Percentiles rank a stretch among this genome's conserved stretches.
Conservation (phyloP, 306 rosid genomes). For the Prunus salicina region DNA sequence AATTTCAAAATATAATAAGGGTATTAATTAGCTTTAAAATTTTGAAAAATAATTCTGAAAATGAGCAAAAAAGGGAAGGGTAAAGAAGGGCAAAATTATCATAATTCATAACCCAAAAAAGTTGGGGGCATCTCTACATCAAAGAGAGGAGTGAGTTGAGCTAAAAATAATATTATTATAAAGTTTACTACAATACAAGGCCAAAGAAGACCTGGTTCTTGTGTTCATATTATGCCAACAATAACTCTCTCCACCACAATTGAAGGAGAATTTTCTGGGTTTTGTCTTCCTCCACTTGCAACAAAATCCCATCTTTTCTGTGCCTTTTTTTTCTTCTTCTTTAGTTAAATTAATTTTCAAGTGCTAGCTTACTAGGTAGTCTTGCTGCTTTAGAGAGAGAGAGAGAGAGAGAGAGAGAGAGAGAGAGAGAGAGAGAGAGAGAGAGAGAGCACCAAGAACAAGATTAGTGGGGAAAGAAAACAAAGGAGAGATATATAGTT, state of each 20-base stretch:
- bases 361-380: neutral
- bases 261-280: slow-evolving; percentile 71
- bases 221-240: slow-evolving; percentile 50
- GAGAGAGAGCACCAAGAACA: neutral
- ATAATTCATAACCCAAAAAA: slow-evolving; percentile 11
- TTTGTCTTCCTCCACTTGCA: slow-evolving; percentile 75
- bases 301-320: slow-evolving; percentile 53
- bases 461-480: slow-evolving; percentile 21
- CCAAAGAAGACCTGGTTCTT: slow-evolving; percentile 39
- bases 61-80: neutral
- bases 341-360: neutral
- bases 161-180: slow-evolving; percentile 15
- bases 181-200: slow-evolving; percentile 35
- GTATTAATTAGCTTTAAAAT: neutral
- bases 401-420: slow-evolving; percentile 4
- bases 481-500: neutral
- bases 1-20: neutral
- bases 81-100: slow-evolving; percentile 33
- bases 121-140: slow-evolving; percentile 40
- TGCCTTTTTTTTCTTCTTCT: slow-evolving; percentile 9
- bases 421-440: slow-evolving; percentile 14
- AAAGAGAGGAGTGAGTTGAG: slow-evolving; percentile 23
- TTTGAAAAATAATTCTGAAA: neutral
- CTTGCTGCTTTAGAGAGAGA: slow-evolving; percentile 13
- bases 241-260: slow-evolving; percentile 59